Conservation (phyloP, 257 asterid genomes). For the Linaria vulgaris region DNA sequence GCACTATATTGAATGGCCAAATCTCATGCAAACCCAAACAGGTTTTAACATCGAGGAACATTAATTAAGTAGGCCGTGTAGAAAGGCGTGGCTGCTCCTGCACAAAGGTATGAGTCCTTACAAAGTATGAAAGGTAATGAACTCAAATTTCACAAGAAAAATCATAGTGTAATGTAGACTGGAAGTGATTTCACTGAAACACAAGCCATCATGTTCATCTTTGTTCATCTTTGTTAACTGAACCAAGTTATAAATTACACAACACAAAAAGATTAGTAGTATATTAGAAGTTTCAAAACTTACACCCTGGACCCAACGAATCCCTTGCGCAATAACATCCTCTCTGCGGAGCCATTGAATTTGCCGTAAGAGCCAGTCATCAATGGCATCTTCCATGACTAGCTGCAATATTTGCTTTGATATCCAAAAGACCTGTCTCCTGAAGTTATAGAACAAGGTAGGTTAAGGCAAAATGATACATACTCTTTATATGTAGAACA, state of each 20-base stretch:
- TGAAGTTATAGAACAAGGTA: constrained; percentile 34
- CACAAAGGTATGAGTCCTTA: constrained; percentile 10
- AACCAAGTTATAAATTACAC: constrained; percentile 1
- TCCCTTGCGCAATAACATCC: constrained; percentile 75
- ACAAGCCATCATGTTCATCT: constrained; percentile 13
- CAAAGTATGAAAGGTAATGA: constrained; percentile 19
- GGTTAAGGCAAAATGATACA: constrained; percentile 20
- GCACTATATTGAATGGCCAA: not conserved
- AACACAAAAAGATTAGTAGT: constrained; percentile 18
- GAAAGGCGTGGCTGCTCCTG: constrained; percentile 6
- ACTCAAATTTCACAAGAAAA: constrained; percentile 17
- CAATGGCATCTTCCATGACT: constrained; percentile 99
- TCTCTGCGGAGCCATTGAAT: constrained; percentile 91
- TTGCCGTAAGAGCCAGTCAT: constrained; percentile 94
- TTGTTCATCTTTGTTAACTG: not conserved
- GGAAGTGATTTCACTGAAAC: constrained; percentile 8
- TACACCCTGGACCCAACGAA: constrained; percentile 89
- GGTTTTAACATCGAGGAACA: not conserved
- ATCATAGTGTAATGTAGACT: not conserved
- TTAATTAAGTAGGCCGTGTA: constrained; percentile 1
- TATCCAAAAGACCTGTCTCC: constrained; percentile 99
- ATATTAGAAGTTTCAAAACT: constrained; percentile 34
- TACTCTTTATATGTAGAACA: not conserved
- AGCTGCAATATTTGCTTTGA: constrained; percentile 96
- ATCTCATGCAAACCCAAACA: not conserved